Evolutionary conservation across 441 rosid species (phyloP), one percentile per base, ranked within the genome.

Genomic region (Gossypium lobatum): DNA sequence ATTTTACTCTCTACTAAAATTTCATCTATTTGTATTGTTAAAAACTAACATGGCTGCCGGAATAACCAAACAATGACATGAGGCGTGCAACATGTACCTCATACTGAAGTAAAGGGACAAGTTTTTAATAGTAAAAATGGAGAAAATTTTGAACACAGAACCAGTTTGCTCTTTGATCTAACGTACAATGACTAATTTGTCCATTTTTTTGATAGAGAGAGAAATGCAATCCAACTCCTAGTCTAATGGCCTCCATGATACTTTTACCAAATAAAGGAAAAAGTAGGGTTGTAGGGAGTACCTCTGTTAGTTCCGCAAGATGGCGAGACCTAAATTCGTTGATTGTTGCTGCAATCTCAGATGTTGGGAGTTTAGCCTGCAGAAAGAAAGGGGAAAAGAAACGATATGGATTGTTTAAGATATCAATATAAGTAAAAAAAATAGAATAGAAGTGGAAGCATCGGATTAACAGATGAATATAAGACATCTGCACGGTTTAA

Each of bases 281-380:
- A 31, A 4, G 59, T 54, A 6, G 25, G 60, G 9, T 23, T 11
- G 46, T 31, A 45, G 31, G 18, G 26, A 52, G 53, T 85, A 93
- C 99, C 97, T 95, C 98, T 10, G 97, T 79, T 17, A 95, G 91
- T 80, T 93, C 98, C 3, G 99, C 87, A 74, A 95, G 83, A 79
- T 95, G 99, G 70, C 99, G 99, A 54, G 91, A 83, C 79, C 99
- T 91, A 75, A 90, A 95, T 77, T 91, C 98, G 34, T 93, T 95
- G 75, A 95, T 95, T 17, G 99, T 86, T 55, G 93, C 83, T 14
- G 96, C 93, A 23, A 95, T 95, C 88, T 93, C 99, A 0, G 98
- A 90, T n/a, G 71, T 77, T 10, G 99, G 99, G 72, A 95, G 82
- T 82, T 95, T 95, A 60, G 97, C 93, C 99, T 95, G 79, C 20